A percentile compares a stretch with the other conserved stretches of the same genome.
Conservation (phyloP, 2,329 filamentous ascomycete genomes). For the Botrytis hyacinthi region DNA sequence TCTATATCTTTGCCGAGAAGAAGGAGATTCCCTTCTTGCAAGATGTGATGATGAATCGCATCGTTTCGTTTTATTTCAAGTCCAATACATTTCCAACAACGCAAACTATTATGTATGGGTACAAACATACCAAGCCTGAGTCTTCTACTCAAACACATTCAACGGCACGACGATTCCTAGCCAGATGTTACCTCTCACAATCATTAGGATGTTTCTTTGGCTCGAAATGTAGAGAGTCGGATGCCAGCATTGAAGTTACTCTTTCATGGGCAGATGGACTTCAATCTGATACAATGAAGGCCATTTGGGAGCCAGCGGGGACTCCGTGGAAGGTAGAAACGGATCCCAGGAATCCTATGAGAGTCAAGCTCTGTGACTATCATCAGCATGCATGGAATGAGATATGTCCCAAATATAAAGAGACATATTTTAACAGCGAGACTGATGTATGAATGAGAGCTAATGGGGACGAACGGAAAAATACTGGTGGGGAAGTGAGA, state of each 20-base stretch:
- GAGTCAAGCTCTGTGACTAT: not conserved
- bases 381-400: constrained; percentile 2
- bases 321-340: not conserved
- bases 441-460: not conserved
- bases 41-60: constrained; percentile 4
- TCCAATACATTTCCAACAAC: not conserved
- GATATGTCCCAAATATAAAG: not conserved
- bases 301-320: not conserved
- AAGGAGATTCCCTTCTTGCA: not conserved
- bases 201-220: not conserved
- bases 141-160: not conserved
- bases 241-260: not conserved
- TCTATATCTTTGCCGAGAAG: not conserved
- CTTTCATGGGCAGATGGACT: not conserved
- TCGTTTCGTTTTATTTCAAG: not conserved
- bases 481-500: not conserved
- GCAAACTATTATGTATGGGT: not conserved
- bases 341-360: not conserved
- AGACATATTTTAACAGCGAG: not conserved
- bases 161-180: not conserved
- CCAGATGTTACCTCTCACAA: not conserved
- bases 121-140: not conserved
- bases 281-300: not conserved
- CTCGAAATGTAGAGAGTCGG: not conserved
- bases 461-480: too few relatives aligned